These are phyloP conservation scores for Phytophthora macrochlamydospora DNA, from an alignment of 352 stramenopile genomes.

Conservation along the genomic window DNA sequence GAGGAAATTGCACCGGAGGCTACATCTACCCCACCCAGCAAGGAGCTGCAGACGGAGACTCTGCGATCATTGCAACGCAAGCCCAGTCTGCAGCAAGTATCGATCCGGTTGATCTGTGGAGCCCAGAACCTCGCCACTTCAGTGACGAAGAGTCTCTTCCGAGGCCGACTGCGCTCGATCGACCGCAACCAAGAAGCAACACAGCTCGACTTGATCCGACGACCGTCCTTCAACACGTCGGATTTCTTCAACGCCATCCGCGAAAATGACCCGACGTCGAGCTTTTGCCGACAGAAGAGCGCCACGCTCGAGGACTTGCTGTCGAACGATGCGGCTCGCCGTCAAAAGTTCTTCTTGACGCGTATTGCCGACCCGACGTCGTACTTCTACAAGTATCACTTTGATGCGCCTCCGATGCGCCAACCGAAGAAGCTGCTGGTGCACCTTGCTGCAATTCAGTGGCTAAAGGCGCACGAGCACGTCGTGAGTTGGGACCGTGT, in stretches of 20 bases:
- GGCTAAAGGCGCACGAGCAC: conserved; percentile 86
- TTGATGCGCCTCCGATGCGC: conserved; percentile 69
- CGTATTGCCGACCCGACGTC: conserved; percentile 87
- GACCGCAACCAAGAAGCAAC: conserved; percentile 49
- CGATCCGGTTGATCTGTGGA: conserved; percentile 77
- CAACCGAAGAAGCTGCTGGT: conserved; percentile 69
- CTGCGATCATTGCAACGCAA: conserved; percentile 29
- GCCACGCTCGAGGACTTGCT: conserved; percentile 84
- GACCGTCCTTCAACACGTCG: conserved; percentile 59
- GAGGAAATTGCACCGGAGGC: conserved; percentile 35
- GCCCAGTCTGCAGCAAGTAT: conserved; percentile 67
- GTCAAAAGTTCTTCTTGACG: conserved; percentile 85
- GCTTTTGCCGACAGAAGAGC: conserved; percentile 75
- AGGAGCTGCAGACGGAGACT: conserved; percentile 17
- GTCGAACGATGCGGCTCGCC: conserved; percentile 56
- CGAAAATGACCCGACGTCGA: conserved; percentile 82
- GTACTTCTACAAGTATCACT: conserved; percentile 92
- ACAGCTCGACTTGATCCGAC: conserved; percentile 77
- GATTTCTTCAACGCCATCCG: conserved; percentile 85
- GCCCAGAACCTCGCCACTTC: conserved; percentile 75
- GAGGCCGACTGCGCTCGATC: conserved; percentile 68
- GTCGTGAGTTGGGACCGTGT: conserved; percentile 88
- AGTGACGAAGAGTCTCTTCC: conserved; percentile 75
- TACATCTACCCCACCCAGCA: conserved; percentile 5
- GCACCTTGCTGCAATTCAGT: conserved; percentile 61